These are phyloP conservation scores for Inga oerstediana DNA, from an alignment of 306 rosid genomes.

Conservation along the genomic window DNA sequence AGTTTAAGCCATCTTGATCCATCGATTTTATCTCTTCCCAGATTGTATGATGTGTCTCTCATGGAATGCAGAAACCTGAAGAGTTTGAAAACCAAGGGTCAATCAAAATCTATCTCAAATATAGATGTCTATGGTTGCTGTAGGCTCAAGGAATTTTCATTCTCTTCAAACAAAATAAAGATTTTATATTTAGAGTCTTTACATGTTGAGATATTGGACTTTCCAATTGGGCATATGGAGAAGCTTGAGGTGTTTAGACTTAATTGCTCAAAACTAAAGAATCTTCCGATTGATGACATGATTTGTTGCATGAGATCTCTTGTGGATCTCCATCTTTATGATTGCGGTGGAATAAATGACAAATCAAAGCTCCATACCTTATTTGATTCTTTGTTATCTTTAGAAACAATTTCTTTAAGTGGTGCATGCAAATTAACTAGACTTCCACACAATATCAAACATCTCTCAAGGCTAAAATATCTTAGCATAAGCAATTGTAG, in stretches of 20 bases:
- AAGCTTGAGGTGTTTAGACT: not conserved
- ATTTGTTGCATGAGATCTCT: not conserved
- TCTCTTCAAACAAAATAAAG: not conserved
- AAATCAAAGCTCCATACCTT: not conserved
- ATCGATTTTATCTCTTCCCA: not conserved
- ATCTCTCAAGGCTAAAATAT: not conserved
- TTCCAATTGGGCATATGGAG: not conserved
- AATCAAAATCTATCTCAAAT: not conserved
- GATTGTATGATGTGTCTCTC: not conserved
- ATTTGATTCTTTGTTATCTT: not conserved
- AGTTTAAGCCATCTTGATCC: not conserved
- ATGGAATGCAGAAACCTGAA: not conserved
- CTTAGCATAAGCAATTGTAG: not conserved
- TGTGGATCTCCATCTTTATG: not conserved
- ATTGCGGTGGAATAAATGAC: not conserved
- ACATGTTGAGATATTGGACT: not conserved
- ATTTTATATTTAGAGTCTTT: fast-evolving
- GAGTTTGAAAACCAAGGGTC: not conserved
- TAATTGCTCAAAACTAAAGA: not conserved
- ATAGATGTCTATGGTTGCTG: fast-evolving
- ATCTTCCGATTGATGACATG: not conserved
- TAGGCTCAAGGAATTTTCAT: not conserved
- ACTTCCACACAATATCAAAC: not conserved
- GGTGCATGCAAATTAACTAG: not conserved
- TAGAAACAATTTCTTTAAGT: not conserved